Evolutionary conservation across 2,329 filamentous ascomycete genomes (phyloP).

Genomic region (Didymella pomorum): DNA sequence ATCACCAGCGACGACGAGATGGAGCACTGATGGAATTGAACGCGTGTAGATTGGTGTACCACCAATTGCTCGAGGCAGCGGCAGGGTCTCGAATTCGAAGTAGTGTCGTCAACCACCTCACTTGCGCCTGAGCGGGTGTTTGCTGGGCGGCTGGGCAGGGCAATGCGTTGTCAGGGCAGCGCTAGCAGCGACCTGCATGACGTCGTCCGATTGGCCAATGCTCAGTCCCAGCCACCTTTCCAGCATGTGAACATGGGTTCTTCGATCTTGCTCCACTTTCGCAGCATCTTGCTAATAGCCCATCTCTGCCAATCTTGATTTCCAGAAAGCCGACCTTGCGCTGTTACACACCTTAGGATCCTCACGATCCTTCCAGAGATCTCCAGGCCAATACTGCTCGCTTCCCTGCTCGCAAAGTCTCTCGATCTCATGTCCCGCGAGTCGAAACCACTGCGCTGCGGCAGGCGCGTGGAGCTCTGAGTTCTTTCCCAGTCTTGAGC

Average conservation of each 20-base stretch:
- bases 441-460: conserved; percentile 15
- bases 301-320: background rate
- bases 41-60: conserved; percentile 4
- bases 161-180: conserved; percentile 17
- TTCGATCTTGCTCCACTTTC: background rate
- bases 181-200: conserved; percentile 12
- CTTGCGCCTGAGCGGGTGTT: conserved; percentile 11
- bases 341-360: conserved; percentile 8
- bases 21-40: conserved; percentile 2
- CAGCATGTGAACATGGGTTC: conserved; percentile 16
- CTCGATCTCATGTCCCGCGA: conserved; percentile 15
- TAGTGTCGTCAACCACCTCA: conserved; percentile 16
- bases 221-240: background rate
- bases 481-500: conserved; percentile 6
- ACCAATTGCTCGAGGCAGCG: conserved; percentile 15
- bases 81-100: conserved; percentile 14
- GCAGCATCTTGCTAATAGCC: background rate
- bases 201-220: conserved; percentile 20
- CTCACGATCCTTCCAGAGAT: conserved; percentile 6
- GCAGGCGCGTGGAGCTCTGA: conserved; percentile 17
- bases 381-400: background rate
- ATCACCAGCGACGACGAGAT: conserved; percentile 4
- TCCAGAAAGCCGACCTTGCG: conserved; percentile 9
- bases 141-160: conserved; percentile 16
- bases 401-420: conserved; percentile 5